Conservation (phyloP, 2,329 filamentous ascomycete species). For the Sclerotinia subarctica region DNA sequence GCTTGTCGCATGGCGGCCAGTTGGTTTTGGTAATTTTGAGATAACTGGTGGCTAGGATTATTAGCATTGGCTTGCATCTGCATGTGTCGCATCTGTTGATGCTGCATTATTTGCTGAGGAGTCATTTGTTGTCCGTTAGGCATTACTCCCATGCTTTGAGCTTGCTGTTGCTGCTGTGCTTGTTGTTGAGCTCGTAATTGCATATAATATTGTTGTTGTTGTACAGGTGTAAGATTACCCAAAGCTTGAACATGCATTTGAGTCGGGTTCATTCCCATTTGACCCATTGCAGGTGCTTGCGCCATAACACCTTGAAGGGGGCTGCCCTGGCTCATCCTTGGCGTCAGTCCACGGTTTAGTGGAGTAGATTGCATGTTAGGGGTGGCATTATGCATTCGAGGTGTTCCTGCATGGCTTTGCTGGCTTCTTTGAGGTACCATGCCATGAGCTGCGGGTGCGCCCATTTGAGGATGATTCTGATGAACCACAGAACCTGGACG, state of each 20-base stretch:
- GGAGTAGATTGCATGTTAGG: constrained; percentile 63
- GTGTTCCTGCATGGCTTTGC: constrained; percentile 64
- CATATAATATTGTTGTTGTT: constrained; percentile 32
- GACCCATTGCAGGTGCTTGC: constrained; percentile 53
- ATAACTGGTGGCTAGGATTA: constrained; percentile 2
- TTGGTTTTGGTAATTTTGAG: constrained; percentile 18
- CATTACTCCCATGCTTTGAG: constrained; percentile 12
- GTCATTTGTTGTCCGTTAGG: constrained; percentile 19
- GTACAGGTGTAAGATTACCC: constrained; percentile 37
- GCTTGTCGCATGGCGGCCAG: constrained; percentile 14
- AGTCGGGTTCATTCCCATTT: constrained; percentile 50
- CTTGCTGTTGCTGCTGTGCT: constrained; percentile 17
- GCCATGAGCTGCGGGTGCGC: constrained; percentile 57
- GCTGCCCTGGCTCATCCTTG: constrained; percentile 61
- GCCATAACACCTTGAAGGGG: constrained; percentile 59
- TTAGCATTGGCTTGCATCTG: constrained; percentile 16
- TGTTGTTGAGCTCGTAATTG: constrained; percentile 30
- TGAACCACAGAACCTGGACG: constrained; percentile 65
- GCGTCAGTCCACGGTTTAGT: constrained; percentile 53
- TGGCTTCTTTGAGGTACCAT: constrained; percentile 65
- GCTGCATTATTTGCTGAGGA: constrained; percentile 15
- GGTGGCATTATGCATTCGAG: constrained; percentile 58
- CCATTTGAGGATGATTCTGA: constrained; percentile 52
- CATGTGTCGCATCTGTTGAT: constrained; percentile 20
- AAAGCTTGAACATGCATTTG: constrained; percentile 36